Evolutionary conservation across 768 basidiomycete species (phyloP).

Genomic region (Termitomyces sp.): DNA sequence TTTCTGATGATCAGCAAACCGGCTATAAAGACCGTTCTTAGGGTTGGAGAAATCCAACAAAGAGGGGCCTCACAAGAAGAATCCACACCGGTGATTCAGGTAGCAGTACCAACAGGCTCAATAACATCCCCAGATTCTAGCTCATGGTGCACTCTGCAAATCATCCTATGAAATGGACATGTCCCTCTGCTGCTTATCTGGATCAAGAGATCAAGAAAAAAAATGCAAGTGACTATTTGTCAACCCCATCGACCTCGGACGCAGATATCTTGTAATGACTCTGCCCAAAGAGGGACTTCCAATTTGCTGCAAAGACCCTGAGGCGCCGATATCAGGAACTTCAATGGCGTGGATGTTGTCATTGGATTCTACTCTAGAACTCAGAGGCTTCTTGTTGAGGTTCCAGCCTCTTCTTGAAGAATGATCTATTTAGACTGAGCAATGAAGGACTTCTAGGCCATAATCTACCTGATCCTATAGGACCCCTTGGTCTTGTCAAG

Average conservation of each 20-base stretch:
- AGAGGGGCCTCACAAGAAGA: conserved; percentile 76
- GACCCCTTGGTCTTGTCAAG: conserved; percentile 93
- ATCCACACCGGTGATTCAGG: conserved; percentile 86
- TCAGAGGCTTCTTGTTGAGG: conserved; percentile 48
- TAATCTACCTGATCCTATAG: conserved; percentile 69
- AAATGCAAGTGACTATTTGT: background rate
- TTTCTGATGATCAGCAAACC: conserved; percentile 86
- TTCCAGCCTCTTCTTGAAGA: conserved; percentile 63
- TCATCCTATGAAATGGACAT: conserved; percentile 88
- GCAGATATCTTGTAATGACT: conserved; percentile 66
- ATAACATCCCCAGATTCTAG: conserved; percentile 89
- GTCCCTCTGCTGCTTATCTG: conserved; percentile 66
- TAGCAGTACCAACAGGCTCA: conserved; percentile 82
- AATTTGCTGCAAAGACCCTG: conserved; percentile 41
- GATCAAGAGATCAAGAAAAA: background rate
- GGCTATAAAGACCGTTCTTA: conserved; percentile 37
- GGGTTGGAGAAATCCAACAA: background rate
- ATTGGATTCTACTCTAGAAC: conserved; percentile 43
- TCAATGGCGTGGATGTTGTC: conserved; percentile 47
- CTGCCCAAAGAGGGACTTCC: conserved; percentile 75
- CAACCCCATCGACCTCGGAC: conserved; percentile 49
- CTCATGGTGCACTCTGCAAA: conserved; percentile 77
- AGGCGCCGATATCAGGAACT: conserved; percentile 46
- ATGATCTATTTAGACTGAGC: background rate
- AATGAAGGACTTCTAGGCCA: background rate